phyloP scores from a whole-genome alignment of 2,329 filamentous ascomycete species.

The Paramyrothecium roridum region DNA sequence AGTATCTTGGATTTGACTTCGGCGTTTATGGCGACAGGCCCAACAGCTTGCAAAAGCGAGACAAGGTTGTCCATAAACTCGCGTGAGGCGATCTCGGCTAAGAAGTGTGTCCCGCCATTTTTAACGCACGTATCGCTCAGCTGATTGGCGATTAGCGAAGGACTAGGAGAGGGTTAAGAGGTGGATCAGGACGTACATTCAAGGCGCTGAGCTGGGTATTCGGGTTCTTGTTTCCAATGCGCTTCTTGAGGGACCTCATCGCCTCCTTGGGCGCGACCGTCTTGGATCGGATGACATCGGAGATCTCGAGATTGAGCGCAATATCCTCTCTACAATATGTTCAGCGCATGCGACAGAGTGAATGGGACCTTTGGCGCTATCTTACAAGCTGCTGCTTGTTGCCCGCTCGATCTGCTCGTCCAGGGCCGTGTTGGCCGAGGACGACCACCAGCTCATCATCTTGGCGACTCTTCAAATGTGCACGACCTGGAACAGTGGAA shows the following conservation, averaged over 20 bases:
- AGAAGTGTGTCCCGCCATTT: slow-evolving; percentile 94
- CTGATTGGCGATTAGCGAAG: slow-evolving; percentile 31
- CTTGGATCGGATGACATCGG: slow-evolving; percentile 95
- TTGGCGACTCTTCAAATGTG: slow-evolving; percentile 8
- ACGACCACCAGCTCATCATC: slow-evolving; percentile 96
- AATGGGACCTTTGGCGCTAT: slow-evolving; percentile 3
- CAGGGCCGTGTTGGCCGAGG: slow-evolving; percentile 82
- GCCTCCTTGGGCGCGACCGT: slow-evolving; percentile 96
- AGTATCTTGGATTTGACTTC: slow-evolving; percentile 89
- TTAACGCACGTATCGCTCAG: slow-evolving; percentile 98
- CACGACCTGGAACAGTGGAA: background rate
- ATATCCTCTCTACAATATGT: slow-evolving; percentile 74
- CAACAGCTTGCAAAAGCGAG: slow-evolving; percentile 81
- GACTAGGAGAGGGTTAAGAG: slow-evolving; percentile 7
- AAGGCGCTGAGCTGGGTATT: slow-evolving; percentile 95
- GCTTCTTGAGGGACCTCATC: slow-evolving; percentile 91
- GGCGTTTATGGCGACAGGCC: slow-evolving; percentile 70
- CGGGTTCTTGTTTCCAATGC: slow-evolving; percentile 96
- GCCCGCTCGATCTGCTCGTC: slow-evolving; percentile 97
- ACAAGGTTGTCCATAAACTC: slow-evolving; percentile 98
- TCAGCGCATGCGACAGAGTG: slow-evolving; percentile 7
- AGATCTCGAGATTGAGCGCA: slow-evolving; percentile 95
- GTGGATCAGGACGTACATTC: slow-evolving; percentile 55
- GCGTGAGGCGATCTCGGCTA: slow-evolving; percentile 89
- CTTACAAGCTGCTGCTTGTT: slow-evolving; percentile 88